These are phyloP conservation scores for Acacia pycnantha DNA, from an alignment of 331 rosid genomes.

Conservation along the genomic window DNA sequence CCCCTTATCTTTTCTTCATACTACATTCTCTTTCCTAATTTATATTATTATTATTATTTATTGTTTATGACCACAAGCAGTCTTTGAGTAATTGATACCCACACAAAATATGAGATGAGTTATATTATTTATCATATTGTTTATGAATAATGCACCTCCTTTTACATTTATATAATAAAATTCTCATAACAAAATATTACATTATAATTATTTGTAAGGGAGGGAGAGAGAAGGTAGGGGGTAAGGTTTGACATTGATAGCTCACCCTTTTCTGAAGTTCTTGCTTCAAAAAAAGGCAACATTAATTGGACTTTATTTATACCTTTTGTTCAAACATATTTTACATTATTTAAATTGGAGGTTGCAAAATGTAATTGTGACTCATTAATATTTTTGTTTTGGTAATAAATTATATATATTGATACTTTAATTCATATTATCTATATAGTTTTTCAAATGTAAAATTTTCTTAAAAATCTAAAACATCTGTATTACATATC, in stretches of 20 bases:
- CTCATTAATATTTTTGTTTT: too few relatives aligned
- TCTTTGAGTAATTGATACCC: neutral
- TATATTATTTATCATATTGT: neutral
- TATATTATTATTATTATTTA: too few relatives aligned
- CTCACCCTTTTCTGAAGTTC: neutral
- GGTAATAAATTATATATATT: too few relatives aligned
- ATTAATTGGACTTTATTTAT: conserved; percentile 16
- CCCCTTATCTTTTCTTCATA: too few relatives aligned
- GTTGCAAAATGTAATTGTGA: neutral
- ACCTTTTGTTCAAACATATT: conserved; percentile 15
- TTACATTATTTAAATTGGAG: neutral
- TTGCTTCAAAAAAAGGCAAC: conserved; percentile 15
- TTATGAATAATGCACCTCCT: neutral
- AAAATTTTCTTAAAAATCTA: neutral
- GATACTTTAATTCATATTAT: neutral
- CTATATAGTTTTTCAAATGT: neutral
- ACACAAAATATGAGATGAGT: neutral
- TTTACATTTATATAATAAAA: neutral
- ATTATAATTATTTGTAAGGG: neutral
- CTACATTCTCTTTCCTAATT: too few relatives aligned
- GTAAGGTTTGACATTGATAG: neutral
- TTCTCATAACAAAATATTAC: neutral
- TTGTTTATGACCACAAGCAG: too few relatives aligned
- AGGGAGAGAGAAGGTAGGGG: neutral
- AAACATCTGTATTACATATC: neutral